Base-by-base conservation (phyloP, 345 rosid species). In the Diplotaxis tenuifolia region DNA sequence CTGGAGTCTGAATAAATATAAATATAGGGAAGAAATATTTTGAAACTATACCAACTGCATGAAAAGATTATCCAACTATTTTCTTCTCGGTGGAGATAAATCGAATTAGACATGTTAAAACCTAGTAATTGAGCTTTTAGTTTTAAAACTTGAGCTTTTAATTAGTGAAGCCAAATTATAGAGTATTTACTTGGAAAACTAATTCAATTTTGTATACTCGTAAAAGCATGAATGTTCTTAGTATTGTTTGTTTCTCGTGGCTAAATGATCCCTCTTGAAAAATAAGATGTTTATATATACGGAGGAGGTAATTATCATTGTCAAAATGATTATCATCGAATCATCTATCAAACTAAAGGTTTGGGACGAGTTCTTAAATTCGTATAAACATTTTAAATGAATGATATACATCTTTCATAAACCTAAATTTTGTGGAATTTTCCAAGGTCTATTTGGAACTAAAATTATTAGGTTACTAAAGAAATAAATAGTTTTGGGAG, bases 1-100 rank as follows among this genome's bases (percentile, higher is more conserved):
- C 73, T 65, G 50, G 72, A 71, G 52, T 65, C 71, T 65, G 50
- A 65, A 47, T 65, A 47, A 4, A 64, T 31, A 59, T 62, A 62
- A 40, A n/a, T 64, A 64, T 42, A 42, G 68, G 36, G 55, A 15
- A 64, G 14, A 64, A 42, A 25, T 64, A 10, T 42, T 4, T 14
- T 64, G 55, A 45, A 19, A 16, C 49, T 34, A 62, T 20, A 49
- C 14, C 7, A 45, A 45, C 19, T 31, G 61, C 54, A 31, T 53
- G 19, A 5, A 29, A 66, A 14, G 10, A 28, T 66, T 29, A 63
- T 40, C 32, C 25, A 63, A 22, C 54, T 12, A 20, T 5, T 53
- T 60, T 60, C 6, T 18, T 15, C 19, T 15, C 16, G 1, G 18
- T 55, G 32, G 19, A 23, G 60, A 56, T 9, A 57, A 57, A n/a